Conservation (phyloP, 768 basidiomycete genomes). For the Xerocomus potaroensis region DNA sequence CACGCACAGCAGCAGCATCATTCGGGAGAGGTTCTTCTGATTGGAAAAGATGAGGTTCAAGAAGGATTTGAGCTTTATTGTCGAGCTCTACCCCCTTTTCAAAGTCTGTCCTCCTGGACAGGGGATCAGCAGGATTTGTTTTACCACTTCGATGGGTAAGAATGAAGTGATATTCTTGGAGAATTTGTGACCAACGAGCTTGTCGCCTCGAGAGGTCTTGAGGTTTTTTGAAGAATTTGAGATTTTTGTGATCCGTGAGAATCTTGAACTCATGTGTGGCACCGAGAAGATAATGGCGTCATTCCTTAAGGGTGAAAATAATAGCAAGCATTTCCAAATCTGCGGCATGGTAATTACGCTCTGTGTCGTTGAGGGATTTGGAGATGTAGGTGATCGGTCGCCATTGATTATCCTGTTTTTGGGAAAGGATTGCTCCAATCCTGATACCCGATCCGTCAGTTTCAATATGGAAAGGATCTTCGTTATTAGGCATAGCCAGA, state of each 20-base stretch:
- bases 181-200: constrained; percentile 14
- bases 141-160: not conserved
- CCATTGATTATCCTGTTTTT: not conserved
- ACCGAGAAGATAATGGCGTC: constrained; percentile 2
- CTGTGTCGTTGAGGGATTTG: not conserved
- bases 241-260: constrained; percentile 37
- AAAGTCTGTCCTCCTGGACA: too few relatives aligned
- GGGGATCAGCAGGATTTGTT: too few relatives aligned
- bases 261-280: constrained; percentile 12
- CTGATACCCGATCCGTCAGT: not conserved
- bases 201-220: constrained; percentile 39
- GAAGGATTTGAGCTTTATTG: too few relatives aligned
- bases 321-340: constrained; percentile 1
- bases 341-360: constrained; percentile 2
- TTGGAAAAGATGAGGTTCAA: too few relatives aligned
- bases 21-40: too few relatives aligned
- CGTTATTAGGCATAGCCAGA: not conserved
- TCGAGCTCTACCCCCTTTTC: too few relatives aligned
- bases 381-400: not conserved
- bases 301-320: not conserved
- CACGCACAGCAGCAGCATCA: too few relatives aligned
- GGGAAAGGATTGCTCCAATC: not conserved
- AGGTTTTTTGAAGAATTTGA: constrained; percentile 38
- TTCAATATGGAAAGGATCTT: not conserved
- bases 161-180: constrained; percentile 1